Base-by-base conservation (phyloP, 352 stramenopile genomes). In the Pythium utonaiense region DNA sequence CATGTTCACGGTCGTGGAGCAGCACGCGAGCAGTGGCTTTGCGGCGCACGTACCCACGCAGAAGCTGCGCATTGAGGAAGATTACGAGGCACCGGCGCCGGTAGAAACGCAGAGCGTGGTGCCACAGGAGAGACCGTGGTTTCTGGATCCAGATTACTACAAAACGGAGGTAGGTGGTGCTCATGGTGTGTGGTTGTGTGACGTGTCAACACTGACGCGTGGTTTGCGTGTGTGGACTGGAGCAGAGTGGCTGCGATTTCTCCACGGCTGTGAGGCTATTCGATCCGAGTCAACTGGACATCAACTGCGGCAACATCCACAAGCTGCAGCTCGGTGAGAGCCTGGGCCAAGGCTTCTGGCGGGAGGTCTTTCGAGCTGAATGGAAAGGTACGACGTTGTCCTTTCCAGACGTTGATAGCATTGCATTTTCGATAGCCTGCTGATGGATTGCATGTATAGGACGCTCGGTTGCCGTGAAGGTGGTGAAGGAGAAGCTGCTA, bases 241-340 rank as follows among this genome's bases (percentile, higher is more conserved):
- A 55, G 10, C 42, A 90, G 75, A 74, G 41, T 22, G 80, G 82
- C 1, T 92, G 82, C 40, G 80, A 90, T 42, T 89, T 92, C 47
- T 87, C 78, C 2, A 65, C 66, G 13, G 75, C 75, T 1, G 78
- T 92, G 34, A 47, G 58, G 19, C 47, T 76, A 44, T 88, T 91
- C 42, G 73, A 83, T 19, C 82, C 82, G 0, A 65, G 77, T 10
- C 50, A 86, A 30, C 53, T 91, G 19, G 73, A 86, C 54, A 78
- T 91, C 45, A 86, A 89, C 38, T 91, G 82, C 47, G 71, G 28
- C 27, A 91, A 91, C 60, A 83, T 91, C 16, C 58, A 78, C 16
- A 41, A 86, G 42, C 48, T 91, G 28, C 53, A 77, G 9, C 50
- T 67, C 0, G 78, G 67, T 10, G 80, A 89, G 19, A 84, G 73